Conservation (phyloP, 2,329 filamentous ascomycete genomes). For the Talaromyces albobiverticillius region DNA sequence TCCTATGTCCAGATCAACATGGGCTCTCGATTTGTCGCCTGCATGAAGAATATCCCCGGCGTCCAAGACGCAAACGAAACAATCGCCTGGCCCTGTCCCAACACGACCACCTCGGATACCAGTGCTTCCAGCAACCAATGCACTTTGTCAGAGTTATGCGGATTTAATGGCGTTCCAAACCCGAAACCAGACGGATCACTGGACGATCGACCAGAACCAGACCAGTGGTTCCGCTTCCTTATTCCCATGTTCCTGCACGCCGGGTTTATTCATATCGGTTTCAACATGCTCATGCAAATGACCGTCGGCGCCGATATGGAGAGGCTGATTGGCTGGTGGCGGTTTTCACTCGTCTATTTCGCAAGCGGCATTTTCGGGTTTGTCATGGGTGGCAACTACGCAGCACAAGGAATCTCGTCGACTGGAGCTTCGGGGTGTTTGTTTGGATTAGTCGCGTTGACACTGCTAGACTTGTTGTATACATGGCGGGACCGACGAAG, state of each 20-base stretch:
- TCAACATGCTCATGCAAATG: constrained; percentile 90
- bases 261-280: constrained; percentile 89
- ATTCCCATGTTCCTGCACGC: constrained; percentile 93
- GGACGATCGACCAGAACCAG: constrained; percentile 63
- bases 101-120: constrained; percentile 61
- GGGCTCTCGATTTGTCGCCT: constrained; percentile 87
- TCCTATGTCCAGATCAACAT: constrained; percentile 91
- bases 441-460: constrained; percentile 88
- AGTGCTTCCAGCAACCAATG: constrained; percentile 57
- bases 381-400: constrained; percentile 91
- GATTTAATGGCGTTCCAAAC: constrained; percentile 73
- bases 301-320: constrained; percentile 93
- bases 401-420: constrained; percentile 74
- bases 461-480: constrained; percentile 85
- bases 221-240: constrained; percentile 98
- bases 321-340: constrained; percentile 77
- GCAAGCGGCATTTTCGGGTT: constrained; percentile 92
- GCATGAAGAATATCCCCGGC: constrained; percentile 73
- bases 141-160: constrained; percentile 75
- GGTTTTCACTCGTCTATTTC: constrained; percentile 88
- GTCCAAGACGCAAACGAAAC: constrained; percentile 36
- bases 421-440: constrained; percentile 86
- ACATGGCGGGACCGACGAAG: constrained; percentile 78
- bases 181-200: constrained; percentile 51
- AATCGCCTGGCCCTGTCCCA: constrained; percentile 73